Evolutionary conservation across 2,329 filamentous ascomycete genomes (phyloP), one percentile per base, ranked within the genome.

Genomic region (Neofusicoccum umdonicola): DNA sequence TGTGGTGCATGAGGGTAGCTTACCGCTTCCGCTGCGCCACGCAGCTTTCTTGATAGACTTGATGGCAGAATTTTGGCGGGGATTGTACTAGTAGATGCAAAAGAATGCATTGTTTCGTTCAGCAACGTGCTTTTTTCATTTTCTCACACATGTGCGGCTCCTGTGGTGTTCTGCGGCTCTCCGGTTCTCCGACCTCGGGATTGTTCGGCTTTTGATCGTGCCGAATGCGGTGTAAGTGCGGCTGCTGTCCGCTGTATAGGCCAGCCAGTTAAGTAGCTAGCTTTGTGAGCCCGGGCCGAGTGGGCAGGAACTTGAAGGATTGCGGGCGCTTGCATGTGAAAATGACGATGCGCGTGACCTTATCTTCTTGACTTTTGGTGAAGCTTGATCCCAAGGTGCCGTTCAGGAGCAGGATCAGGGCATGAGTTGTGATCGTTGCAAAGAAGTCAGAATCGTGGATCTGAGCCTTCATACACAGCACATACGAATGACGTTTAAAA

Each of bases 21-120:
- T 58, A 58, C 42, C 58, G 58, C 58, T 62, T 62, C 58, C 58
- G 58, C 58, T 62, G 58, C 58, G 58, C 58, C 58, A 62, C 58
- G 58, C 58, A 62, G 58, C 58, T 62, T 62, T 62, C 13, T 51
- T 42, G 47, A 61, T 35, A 12, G n/a, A 37, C 56, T 60, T 60
- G 42, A 60, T 27, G 41, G 17, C 17, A 17, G 17, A 17, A 17
- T 31, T 12, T 12, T 17, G 1, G 7, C 15, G 12, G 5, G 3
- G 11, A 11, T 11, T 2, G 11, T n/a, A 12, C 4, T 17, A 17
- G 31, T 58, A 37, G 41, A 45, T 6, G 4, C 1, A 44, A 27
- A 54, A 1, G 15, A 15, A 4, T 4, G 17, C 34, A 3, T 15
- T 13, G 31, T 7, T 41, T 19, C 50, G 50, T 54, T 31, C 4